These are phyloP conservation scores for Triglochin maritima DNA, from an alignment of 106 monocot species.

Conservation along the genomic window DNA sequence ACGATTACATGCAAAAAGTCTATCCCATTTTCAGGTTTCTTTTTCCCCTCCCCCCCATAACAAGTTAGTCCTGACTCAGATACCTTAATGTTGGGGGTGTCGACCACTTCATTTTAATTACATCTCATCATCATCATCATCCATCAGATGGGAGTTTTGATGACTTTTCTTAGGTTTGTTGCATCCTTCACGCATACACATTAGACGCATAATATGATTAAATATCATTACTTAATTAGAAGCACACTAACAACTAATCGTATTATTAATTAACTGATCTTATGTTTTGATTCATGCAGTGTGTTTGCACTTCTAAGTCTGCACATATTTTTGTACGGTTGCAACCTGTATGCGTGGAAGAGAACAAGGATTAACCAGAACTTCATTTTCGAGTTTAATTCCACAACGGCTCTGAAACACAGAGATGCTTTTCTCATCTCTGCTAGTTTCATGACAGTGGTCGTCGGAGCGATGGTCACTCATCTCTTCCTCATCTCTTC, in stretches of 20 bases:
- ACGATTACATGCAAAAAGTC: slow-evolving; percentile 70
- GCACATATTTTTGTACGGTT: slow-evolving; percentile 91
- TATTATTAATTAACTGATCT: not conserved
- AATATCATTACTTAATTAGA: not conserved
- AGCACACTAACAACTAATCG: not conserved
- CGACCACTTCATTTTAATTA: too few relatives aligned
- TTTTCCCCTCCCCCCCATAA: not conserved
- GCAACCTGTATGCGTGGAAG: slow-evolving; percentile 82
- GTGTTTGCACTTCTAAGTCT: slow-evolving; percentile 86
- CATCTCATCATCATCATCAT: not conserved
- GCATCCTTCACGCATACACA: not conserved
- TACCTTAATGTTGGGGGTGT: too few relatives aligned
- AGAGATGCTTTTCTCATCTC: slow-evolving; percentile 91
- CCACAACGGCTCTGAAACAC: slow-evolving; percentile 61
- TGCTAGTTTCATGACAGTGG: slow-evolving; percentile 72
- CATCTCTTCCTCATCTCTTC: slow-evolving; percentile 53
- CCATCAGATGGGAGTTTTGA: not conserved
- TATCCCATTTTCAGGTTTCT: slow-evolving; percentile 89
- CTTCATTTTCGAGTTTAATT: slow-evolving; percentile 92
- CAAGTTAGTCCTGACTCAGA: too few relatives aligned
- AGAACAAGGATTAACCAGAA: slow-evolving; percentile 83
- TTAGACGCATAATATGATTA: not conserved
- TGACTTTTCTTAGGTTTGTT: not conserved
- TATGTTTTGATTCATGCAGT: slow-evolving; percentile 25
- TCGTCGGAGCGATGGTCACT: slow-evolving; percentile 59